Base-by-base conservation (phyloP, 768 basidiomycete species). In the Russula foetens region DNA sequence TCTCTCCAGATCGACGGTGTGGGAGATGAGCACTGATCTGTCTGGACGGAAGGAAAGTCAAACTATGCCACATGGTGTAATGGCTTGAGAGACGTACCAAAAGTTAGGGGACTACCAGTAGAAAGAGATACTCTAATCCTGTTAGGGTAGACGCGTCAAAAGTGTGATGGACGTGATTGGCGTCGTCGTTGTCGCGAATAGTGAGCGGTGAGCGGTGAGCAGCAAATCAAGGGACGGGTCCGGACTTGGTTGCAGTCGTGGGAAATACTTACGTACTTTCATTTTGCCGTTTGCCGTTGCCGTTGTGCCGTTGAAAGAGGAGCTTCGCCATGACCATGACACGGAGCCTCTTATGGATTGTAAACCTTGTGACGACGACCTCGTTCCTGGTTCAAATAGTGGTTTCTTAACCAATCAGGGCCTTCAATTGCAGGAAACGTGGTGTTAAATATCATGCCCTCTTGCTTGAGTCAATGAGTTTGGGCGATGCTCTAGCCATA, bases 111-210 rank as follows among this genome's bases (percentile, higher is more conserved):
- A 9, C 26, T 11, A 43, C 51, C 21, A 17, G 8, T 47, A 7
- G 9, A 46, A 17, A 23, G 7, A 9, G 12, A 33, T 47, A 28
- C 7, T 38, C 11, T 31, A 44, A 48, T 43, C 17, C 11, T 24
- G 56, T 14, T 17, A 21, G 31, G 3, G 6, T 35, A 47, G 31
- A 62, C 61, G 61, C 61, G 61, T 58, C 45, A 41, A 57, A 26
- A n/a, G 8, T 21, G 24, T 14, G 35, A 53, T 53, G 24, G 45
- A 21, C 49, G 43, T 31, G 39, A n/a, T 38, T 46, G 56, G 49
- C 60, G 61, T 43, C 56, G 61, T 58, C 45, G 56, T 58, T 38
- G 56, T 62, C 51, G 61, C 61, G 61, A 43, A 50, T 39, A 24
- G 35, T 58, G 46, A 58, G 28, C 49, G 49, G 21, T 43, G 61